Evolutionary conservation across 495 filamentous ascomycete genomes (phyloP).

Genomic region (Copromyces sp.): DNA sequence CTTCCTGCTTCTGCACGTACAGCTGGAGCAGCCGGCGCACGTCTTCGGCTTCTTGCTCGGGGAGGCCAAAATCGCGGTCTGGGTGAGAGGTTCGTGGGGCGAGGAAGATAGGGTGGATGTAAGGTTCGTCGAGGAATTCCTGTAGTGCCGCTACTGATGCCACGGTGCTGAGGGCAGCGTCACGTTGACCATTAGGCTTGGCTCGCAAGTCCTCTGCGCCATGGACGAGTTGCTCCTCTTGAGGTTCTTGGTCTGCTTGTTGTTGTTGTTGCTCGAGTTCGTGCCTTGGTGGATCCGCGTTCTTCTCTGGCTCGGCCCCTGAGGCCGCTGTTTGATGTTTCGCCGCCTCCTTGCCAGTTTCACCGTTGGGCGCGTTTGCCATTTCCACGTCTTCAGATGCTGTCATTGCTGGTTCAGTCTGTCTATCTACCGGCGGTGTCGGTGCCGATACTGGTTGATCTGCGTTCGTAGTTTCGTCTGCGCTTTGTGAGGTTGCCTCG

Average conservation of each 20-base stretch:
- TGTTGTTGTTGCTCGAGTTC: not conserved
- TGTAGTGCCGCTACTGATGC: slow-evolving; percentile 25
- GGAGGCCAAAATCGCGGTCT: slow-evolving; percentile 71
- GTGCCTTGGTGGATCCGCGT: not conserved
- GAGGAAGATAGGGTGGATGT: slow-evolving; percentile 81
- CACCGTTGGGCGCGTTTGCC: not conserved
- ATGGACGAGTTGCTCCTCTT: not conserved
- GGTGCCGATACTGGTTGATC: not conserved
- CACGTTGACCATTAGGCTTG: not conserved
- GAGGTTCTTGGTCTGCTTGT: not conserved
- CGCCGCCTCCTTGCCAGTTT: not conserved
- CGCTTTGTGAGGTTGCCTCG: not conserved
- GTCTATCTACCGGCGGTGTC: not conserved
- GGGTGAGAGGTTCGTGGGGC: slow-evolving; percentile 57
- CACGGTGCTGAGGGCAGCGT: slow-evolving; percentile 18
- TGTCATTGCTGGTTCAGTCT: not conserved
- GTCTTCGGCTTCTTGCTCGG: slow-evolving; percentile 74
- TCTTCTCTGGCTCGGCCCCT: not conserved
- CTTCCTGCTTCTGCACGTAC: slow-evolving; percentile 93
- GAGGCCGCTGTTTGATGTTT: not conserved
- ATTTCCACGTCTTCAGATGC: not conserved
- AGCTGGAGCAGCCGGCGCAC: slow-evolving; percentile 71
- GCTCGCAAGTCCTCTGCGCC: not conserved
- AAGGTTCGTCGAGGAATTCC: slow-evolving; percentile 33
- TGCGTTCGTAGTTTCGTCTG: not conserved